Evolutionary conservation across 2,329 filamentous ascomycete genomes (phyloP).

Genomic region (Scortechinia acanthostroma): DNA sequence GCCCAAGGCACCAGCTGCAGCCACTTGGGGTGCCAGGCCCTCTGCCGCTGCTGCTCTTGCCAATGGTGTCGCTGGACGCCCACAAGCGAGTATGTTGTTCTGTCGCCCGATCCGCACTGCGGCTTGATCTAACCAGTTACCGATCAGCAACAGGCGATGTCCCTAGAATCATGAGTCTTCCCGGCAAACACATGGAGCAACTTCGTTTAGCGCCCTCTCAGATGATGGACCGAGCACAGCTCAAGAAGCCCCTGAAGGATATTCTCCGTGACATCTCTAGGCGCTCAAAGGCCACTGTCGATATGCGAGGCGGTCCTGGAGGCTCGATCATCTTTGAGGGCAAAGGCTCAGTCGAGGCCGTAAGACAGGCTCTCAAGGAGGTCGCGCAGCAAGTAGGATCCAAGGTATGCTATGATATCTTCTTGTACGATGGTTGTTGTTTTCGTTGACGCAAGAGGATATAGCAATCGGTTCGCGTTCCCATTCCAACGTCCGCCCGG

Average conservation of each 20-base stretch:
- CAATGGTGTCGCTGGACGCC: slow-evolving; percentile 49
- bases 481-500: slow-evolving; percentile 76
- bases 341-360: slow-evolving; percentile 74
- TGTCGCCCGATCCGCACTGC: slow-evolving; percentile 26
- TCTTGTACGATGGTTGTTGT: slow-evolving; percentile 1
- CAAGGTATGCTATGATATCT: slow-evolving; percentile 47
- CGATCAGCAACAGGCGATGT: slow-evolving; percentile 15
- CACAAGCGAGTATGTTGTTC: slow-evolving; percentile 54
- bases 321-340: slow-evolving; percentile 77
- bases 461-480: slow-evolving; percentile 57
- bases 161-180: slow-evolving; percentile 60
- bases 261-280: slow-evolving; percentile 87
- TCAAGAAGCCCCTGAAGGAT: slow-evolving; percentile 80
- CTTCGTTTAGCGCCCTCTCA: slow-evolving; percentile 70
- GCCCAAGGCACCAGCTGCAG: slow-evolving; percentile 50
- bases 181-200: slow-evolving; percentile 74
- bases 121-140: slow-evolving; percentile 11
- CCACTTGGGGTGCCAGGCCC: slow-evolving; percentile 66
- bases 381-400: slow-evolving; percentile 80
- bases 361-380: slow-evolving; percentile 82
- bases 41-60: slow-evolving; percentile 45
- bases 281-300: slow-evolving; percentile 79
- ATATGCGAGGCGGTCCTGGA: slow-evolving; percentile 66
- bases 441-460: slow-evolving; percentile 5
- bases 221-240: slow-evolving; percentile 67